These are phyloP conservation scores for Thalassiosira mediterranea DNA, from an alignment of 352 stramenopile genomes.

Conservation along the genomic window DNA sequence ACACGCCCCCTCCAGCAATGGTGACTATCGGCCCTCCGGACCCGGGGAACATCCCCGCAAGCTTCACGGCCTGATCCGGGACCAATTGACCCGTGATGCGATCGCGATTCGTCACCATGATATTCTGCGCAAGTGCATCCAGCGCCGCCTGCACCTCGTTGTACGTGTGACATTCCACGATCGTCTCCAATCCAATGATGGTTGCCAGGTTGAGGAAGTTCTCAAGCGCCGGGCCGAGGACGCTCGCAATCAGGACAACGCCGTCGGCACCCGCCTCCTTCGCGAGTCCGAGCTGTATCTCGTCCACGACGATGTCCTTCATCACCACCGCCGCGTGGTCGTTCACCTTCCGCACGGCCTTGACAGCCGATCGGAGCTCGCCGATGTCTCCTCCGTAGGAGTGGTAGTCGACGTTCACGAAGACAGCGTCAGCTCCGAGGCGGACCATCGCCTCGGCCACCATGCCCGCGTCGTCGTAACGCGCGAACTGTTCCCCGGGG, in stretches of 20 bases:
- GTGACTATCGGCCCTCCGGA: constrained; percentile 80
- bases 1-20: constrained; percentile 73
- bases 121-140: constrained; percentile 72
- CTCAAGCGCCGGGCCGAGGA: constrained; percentile 74
- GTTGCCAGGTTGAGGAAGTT: constrained; percentile 84
- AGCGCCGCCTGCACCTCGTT: constrained; percentile 81
- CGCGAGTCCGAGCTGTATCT: constrained; percentile 82
- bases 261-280: constrained; percentile 82
- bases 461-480: constrained; percentile 81
- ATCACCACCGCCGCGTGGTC: constrained; percentile 78
- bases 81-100: constrained; percentile 66
- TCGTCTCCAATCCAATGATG: constrained; percentile 81
- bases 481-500: constrained; percentile 74
- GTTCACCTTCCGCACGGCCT: constrained; percentile 60
- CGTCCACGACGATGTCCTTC: constrained; percentile 85
- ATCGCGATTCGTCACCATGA: constrained; percentile 83
- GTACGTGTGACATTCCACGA: constrained; percentile 84
- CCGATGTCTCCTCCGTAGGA: constrained; percentile 77
- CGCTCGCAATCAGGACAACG: constrained; percentile 77
- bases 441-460: constrained; percentile 83
- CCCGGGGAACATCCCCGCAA: constrained; percentile 80
- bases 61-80: constrained; percentile 75
- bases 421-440: constrained; percentile 78
- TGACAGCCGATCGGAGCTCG: constrained; percentile 73
- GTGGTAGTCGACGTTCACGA: constrained; percentile 83